phyloP scores from a whole-genome alignment of 2,329 filamentous ascomycete species.

The Pseudogymnoascus sp. region DNA sequence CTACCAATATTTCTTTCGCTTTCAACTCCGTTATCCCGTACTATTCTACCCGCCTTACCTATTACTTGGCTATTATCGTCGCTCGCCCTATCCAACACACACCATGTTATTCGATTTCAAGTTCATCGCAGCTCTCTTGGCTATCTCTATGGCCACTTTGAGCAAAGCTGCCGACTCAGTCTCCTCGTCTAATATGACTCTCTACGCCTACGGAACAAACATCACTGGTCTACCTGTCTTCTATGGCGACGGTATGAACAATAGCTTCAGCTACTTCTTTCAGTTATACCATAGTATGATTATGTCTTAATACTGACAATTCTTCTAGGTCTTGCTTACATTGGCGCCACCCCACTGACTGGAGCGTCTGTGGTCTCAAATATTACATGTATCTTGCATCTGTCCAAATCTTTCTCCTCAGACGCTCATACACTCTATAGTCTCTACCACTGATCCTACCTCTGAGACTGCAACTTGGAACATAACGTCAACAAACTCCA shows the following conservation, averaged over 20 bases:
- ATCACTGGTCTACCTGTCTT: constrained; percentile 26
- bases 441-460: constrained; percentile 5
- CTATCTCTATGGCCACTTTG: constrained; percentile 9
- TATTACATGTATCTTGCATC: constrained; percentile 23
- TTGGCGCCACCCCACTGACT: constrained; percentile 19
- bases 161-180: neutral
- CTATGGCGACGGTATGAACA: constrained; percentile 27
- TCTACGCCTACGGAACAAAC: constrained; percentile 27
- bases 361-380: constrained; percentile 20
- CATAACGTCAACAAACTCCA: constrained; percentile 18
- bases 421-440: constrained; percentile 14
- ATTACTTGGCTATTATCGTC: neutral
- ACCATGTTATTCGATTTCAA: constrained; percentile 13
- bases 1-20: neutral
- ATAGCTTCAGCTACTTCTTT: neutral
- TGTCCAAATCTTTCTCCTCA: constrained; percentile 18
- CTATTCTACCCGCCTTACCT: neutral
- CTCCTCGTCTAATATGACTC: constrained; percentile 15
- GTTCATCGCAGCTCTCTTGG: constrained; percentile 9
- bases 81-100: neutral
- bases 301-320: neutral
- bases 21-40: neutral
- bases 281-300: neutral
- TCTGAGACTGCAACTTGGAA: constrained; percentile 21
- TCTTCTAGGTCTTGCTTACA: constrained; percentile 27